Evolutionary conservation across 192 early-diverging fungal genomes (phyloP), one percentile per base, ranked within the genome.

Genomic region (Tieghemiomyces parasiticus): DNA sequence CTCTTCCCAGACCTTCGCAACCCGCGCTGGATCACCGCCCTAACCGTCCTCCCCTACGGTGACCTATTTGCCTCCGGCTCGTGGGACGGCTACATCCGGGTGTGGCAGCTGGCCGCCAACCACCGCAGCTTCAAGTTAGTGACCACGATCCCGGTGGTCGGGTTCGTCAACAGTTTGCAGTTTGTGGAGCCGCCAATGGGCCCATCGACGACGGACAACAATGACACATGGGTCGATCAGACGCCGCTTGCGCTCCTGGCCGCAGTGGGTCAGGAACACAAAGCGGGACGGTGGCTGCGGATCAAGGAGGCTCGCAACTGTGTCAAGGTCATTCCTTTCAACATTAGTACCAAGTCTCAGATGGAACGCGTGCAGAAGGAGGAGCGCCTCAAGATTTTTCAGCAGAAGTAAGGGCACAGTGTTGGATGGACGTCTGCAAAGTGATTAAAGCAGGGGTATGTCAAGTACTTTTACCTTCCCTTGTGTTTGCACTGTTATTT

Each of bases 11-110:
- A 10, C 10, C 24, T 54, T 28, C 3, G 30, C 19, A 54, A 34
- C 52, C 76, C 82, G 50, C 76, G 78, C 66, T 93, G 90, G 88
- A 95, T 99, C 70, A 93, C 88, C 24, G 70, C 93, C 0, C 62
- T 99, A 31, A 88, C 91, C 6, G 71, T 82, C 0, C 68, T 96
- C 34, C 81, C 77, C 47, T 91, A 88, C 71, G 84, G 91, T 8
- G 92, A 99, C 60, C 50, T 96, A 59, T 91, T 99, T 75, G 85
- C 87, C 16, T 85, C 86, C 26, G 96, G 85, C 6, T 88, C 91
- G 30, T 87, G 81, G 65, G 93, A 95, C 65, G 93, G 92, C 2
- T 78, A 76, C 44, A 70, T 99, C 19, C 78, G 88, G 8, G 63
- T 97, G 44, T 99, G 96, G 94, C 86, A 88, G 63, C 51, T 97